A percentile compares a stretch with the other conserved stretches of the same genome.
Evolutionary conservation across 306 rosid genomes (phyloP).

Genomic region (Cucumis melo): DNA sequence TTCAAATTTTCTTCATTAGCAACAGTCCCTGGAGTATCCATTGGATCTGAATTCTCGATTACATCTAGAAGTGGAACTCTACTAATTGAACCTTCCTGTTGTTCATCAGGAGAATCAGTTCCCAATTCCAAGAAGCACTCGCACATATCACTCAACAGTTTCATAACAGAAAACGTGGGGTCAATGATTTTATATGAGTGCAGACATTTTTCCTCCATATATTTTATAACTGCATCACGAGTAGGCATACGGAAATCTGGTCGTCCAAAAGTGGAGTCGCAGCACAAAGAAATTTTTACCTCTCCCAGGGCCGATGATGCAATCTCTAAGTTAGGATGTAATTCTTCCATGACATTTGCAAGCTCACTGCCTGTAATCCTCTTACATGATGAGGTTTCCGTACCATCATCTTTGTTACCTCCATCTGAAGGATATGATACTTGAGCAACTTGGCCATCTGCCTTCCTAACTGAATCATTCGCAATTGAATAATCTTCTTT

Average conservation of each 20-base stretch:
- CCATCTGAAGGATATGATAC: conserved; percentile 17
- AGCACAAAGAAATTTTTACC: conserved; percentile 67
- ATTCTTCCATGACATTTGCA: conserved; percentile 17
- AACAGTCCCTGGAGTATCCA: conserved; percentile 12
- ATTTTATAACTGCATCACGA: conserved; percentile 37
- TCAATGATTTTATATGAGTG: conserved; percentile 45
- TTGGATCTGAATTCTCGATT: conserved; percentile 22
- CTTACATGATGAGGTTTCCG: conserved; percentile 21
- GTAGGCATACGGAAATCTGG: conserved; percentile 39
- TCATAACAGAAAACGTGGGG: conserved; percentile 51
- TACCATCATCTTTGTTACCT: conserved; percentile 20
- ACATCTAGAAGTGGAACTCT: conserved; percentile 22
- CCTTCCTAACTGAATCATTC: conserved; percentile 21
- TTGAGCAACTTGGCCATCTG: conserved; percentile 19
- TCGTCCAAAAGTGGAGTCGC: conserved; percentile 32
- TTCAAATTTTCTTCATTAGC: conserved; percentile 25
- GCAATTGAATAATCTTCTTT: conserved; percentile 17
- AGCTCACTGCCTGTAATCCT: conserved; percentile 14
- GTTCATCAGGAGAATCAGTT: conserved; percentile 47
- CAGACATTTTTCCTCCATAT: conserved; percentile 70
- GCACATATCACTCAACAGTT: conserved; percentile 51
- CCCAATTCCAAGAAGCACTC: conserved; percentile 45
- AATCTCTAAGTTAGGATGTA: conserved; percentile 32
- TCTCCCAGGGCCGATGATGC: conserved; percentile 47
- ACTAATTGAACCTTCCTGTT: conserved; percentile 45